Conservation (phyloP, 352 stramenopile species). For the Pilasporangium apinafurcum region DNA sequence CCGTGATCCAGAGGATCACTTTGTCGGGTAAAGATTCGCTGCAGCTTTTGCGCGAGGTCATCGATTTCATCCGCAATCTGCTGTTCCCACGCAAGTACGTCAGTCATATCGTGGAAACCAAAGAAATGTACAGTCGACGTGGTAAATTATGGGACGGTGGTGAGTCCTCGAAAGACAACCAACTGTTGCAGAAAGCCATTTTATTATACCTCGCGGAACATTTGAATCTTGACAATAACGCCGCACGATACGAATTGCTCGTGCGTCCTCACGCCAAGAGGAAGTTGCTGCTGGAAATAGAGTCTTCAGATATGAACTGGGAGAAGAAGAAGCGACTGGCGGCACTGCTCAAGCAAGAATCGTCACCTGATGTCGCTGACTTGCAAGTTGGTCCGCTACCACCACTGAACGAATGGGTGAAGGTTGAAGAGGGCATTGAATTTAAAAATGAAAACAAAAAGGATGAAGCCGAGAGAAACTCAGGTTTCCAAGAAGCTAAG, state of each 20-base stretch:
- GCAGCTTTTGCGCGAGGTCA: slow-evolving; percentile 1
- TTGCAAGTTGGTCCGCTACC: slow-evolving; percentile 8
- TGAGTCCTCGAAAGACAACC: slow-evolving; percentile 17
- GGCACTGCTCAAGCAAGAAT: slow-evolving; percentile 1
- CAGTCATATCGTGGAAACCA: slow-evolving; percentile 26
- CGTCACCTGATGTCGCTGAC: background rate
- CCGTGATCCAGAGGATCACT: slow-evolving; percentile 36
- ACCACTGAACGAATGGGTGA: slow-evolving; percentile 18
- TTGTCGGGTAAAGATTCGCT: slow-evolving; percentile 9
- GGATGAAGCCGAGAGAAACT: slow-evolving; percentile 7
- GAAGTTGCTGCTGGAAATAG: slow-evolving; percentile 5
- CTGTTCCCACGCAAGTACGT: slow-evolving; percentile 16
- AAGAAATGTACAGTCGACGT: slow-evolving; percentile 24
- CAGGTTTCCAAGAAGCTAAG: slow-evolving; percentile 15
- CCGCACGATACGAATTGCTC: slow-evolving; percentile 40
- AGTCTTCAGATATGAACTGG: no score
- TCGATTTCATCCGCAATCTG: slow-evolving; percentile 8
- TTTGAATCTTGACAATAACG: slow-evolving; percentile 27
- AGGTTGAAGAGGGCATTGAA: slow-evolving; percentile 16
- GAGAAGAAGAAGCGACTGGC: slow-evolving; percentile 2
- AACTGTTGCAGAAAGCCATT: slow-evolving; percentile 53
- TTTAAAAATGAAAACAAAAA: slow-evolving; percentile 20
- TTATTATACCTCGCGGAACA: slow-evolving; percentile 31
- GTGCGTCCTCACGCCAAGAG: slow-evolving; percentile 19
- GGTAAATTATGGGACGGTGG: slow-evolving; percentile 26